Evolutionary conservation across 2,329 filamentous ascomycete species (phyloP), one percentile per base, ranked within the genome.

Genomic region (Leptographium galeiforme): DNA sequence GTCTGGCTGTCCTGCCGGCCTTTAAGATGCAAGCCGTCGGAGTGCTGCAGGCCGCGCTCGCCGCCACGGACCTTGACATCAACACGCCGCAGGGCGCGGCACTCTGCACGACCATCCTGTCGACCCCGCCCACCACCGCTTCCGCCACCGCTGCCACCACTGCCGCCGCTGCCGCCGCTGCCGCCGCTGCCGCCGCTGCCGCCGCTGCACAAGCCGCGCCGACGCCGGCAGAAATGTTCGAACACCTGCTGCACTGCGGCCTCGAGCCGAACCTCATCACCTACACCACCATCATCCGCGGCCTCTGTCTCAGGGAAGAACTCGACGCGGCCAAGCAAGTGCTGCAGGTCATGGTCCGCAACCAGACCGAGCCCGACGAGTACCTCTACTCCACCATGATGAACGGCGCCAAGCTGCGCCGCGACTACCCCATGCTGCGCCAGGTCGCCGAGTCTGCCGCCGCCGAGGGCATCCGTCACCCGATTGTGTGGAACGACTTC

Each of bases 341-440:
- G 50, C 81, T 84, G 60, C 72, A 81, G 30, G 73, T 81, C 43
- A 77, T 90, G 64, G 68, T 75, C 50, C 67, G 73, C 14, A 74
- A 79, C 57, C 76, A 77, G 4, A 70, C 87, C 16, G 64, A 76
- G 52, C 78, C 87, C 0, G 82, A 94, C 63, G 68, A 68, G 0
- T 76, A 80, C 58, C 84, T 87, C 0, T 87, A 83, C 63, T 73
- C 81, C 1, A 81, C 81, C 33, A 70, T 95, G 38, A 75, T 95
- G 44, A 78, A 83, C 55, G 84, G 84, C 36, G 84, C 86, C 51
- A 87, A 88, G 59, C 63, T 64, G 5, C 71, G 72, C 19, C 66
- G 72, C 30, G 74, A 87, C 56, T 69, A 74, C 6, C 65, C 71
- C 4, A 73, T 74, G 32, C 71, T 89, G 33, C 69, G 73, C 45